Conservation (phyloP, 495 filamentous ascomycete species). For the Wilcoxina mikolae region DNA sequence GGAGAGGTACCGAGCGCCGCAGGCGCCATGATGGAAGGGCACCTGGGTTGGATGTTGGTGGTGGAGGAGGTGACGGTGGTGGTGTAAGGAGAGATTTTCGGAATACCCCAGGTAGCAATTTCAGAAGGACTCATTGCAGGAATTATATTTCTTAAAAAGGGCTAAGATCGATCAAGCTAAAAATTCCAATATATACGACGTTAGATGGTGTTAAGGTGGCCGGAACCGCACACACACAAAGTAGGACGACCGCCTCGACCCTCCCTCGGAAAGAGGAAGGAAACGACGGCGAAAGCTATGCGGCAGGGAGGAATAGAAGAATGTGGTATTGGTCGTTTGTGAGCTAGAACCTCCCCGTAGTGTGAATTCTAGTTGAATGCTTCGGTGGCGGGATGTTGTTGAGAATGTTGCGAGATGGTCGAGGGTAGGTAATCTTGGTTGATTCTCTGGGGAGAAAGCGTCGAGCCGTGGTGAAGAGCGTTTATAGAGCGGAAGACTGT, state of each 20-base stretch:
- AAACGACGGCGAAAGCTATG: conserved; percentile 30
- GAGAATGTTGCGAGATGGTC: conserved; percentile 24
- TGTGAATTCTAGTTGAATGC: conserved; percentile 9
- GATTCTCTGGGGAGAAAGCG: conserved; percentile 24
- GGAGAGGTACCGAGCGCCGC: conserved; percentile 20
- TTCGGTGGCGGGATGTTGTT: conserved; percentile 29
- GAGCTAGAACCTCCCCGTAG: conserved; percentile 19
- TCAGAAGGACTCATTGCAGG: conserved; percentile 25
- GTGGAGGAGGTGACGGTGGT: conserved; percentile 19
- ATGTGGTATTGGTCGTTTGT: conserved; percentile 11
- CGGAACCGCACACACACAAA: conserved; percentile 27
- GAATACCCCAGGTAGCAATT: conserved; percentile 19
- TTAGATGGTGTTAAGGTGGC: conserved; percentile 25
- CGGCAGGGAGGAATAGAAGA: conserved; percentile 23
- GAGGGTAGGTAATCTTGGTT: conserved; percentile 27
- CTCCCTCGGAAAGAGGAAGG: conserved; percentile 30
- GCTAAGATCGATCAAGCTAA: neutral
- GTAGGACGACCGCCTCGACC: conserved; percentile 29
- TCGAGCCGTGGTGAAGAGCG: conserved; percentile 21
- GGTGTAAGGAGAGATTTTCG: conserved; percentile 21
- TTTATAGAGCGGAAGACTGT: neutral
- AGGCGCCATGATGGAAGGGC: conserved; percentile 25
- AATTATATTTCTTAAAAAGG: neutral
- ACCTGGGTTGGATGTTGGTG: conserved; percentile 20
- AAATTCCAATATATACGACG: conserved; percentile 2